These are phyloP conservation scores for Aspergillus pseudotamarii DNA, from an alignment of 2,329 filamentous ascomycete species.

Conservation along the genomic window DNA sequence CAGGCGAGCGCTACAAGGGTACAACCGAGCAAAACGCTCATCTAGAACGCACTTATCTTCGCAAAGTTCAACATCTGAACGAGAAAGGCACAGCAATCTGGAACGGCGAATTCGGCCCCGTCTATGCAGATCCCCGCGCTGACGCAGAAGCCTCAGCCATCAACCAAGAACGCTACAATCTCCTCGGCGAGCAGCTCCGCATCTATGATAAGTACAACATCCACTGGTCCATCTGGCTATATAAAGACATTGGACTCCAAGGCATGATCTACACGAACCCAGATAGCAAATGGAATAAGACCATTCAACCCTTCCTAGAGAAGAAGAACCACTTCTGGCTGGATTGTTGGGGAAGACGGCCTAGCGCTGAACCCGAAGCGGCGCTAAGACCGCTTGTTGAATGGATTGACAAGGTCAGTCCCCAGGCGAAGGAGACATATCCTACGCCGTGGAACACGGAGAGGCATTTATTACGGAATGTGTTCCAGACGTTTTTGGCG, in stretches of 20 bases:
- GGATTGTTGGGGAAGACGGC: conserved; percentile 58
- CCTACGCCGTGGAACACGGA: conserved; percentile 56
- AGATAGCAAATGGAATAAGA: conserved; percentile 53
- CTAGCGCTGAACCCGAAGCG: conserved; percentile 47
- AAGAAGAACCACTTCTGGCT: conserved; percentile 59
- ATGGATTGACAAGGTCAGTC: conserved; percentile 48
- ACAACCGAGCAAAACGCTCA: conserved; percentile 44
- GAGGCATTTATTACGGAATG: conserved; percentile 49
- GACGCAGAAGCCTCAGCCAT: conserved; percentile 40
- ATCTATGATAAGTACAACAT: conserved; percentile 58
- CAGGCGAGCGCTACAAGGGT: conserved; percentile 44
- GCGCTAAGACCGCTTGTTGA: conserved; percentile 48
- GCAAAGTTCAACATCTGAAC: conserved; percentile 54
- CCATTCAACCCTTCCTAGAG: conserved; percentile 55
- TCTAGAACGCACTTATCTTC: conserved; percentile 47
- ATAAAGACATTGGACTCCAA: conserved; percentile 61
- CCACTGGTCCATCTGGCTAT: conserved; percentile 63
- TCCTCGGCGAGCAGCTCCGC: conserved; percentile 52
- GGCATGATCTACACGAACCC: conserved; percentile 57
- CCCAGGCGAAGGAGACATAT: conserved; percentile 47
- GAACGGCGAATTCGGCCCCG: conserved; percentile 58
- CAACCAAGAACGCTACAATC: conserved; percentile 49
- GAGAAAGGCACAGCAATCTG: conserved; percentile 48
- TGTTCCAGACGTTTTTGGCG: conserved; percentile 54
- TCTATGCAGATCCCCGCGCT: conserved; percentile 37